A percentile compares a stretch with the other conserved stretches of the same genome.
phyloP scores from a whole-genome alignment of 1,284 basidiomycete genomes.

The Leccinum subrobustum region DNA sequence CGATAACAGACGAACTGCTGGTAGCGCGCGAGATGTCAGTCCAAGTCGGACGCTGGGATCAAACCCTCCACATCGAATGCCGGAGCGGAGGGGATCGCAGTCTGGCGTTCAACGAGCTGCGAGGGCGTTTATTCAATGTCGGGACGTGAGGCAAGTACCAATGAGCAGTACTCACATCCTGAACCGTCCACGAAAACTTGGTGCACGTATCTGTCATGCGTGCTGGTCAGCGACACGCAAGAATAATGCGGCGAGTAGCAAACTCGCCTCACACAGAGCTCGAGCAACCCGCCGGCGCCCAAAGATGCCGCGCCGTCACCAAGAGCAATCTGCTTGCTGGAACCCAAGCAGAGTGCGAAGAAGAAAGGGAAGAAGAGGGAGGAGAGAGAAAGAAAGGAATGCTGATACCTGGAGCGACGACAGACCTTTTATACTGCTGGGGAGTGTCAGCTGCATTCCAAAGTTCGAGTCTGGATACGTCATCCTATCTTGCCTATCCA shows the following conservation, averaged over 20 bases:
- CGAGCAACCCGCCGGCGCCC: not conserved
- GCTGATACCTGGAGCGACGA: not conserved
- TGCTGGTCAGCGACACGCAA: not conserved
- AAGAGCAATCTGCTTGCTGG: constrained; percentile 1
- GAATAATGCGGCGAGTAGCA: not conserved
- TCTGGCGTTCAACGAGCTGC: not conserved
- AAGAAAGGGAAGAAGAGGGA: not conserved
- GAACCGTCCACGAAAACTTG: not conserved
- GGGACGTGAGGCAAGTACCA: not conserved
- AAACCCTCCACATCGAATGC: constrained; percentile 3
- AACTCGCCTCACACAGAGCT: not conserved
- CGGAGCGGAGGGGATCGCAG: not conserved
- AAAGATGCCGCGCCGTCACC: not conserved
- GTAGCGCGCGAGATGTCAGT: not conserved
- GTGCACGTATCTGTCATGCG: not conserved
- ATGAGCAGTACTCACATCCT: constrained; percentile 1
- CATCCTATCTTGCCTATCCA: not conserved
- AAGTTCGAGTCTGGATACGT: not conserved
- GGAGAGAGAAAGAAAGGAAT: not conserved
- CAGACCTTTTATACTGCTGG: constrained; percentile 6
- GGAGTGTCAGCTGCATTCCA: constrained; percentile 7
- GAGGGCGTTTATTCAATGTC: not conserved
- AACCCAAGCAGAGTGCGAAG: constrained; percentile 8
- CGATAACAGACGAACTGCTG: not conserved
- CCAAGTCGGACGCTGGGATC: not conserved